These are phyloP conservation scores for Cryptomeria japonica DNA, from an alignment of 75 land plant species.

Conservation along the genomic window DNA sequence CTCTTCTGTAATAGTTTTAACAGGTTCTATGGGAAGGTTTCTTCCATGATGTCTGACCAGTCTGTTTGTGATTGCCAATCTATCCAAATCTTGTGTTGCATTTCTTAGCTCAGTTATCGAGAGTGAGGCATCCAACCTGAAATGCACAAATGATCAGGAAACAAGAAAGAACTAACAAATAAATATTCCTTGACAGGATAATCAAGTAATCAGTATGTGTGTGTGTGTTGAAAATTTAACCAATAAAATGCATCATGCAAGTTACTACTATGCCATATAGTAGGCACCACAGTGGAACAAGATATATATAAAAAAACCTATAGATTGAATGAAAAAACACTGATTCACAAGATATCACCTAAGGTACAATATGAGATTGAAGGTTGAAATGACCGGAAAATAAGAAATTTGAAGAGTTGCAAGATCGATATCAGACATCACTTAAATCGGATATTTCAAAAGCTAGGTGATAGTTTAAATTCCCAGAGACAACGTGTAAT, in stretches of 20 bases:
- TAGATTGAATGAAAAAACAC: neutral
- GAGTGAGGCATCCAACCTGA: slow-evolving; percentile 50
- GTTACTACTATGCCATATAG: neutral
- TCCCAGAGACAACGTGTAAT: neutral
- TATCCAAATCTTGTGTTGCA: slow-evolving; percentile 66
- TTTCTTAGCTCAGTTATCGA: slow-evolving; percentile 38
- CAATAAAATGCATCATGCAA: neutral
- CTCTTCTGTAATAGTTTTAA: neutral
- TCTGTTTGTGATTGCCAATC: slow-evolving; percentile 54
- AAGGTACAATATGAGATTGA: neutral
- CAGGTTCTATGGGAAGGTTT: slow-evolving; percentile 16
- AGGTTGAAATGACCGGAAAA: neutral
- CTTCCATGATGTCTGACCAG: slow-evolving; percentile 48
- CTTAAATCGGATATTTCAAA: neutral
- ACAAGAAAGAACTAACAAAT: neutral
- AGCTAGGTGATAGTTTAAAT: neutral
- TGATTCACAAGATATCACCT: neutral
- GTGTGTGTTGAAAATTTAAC: neutral
- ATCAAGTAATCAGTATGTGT: neutral
- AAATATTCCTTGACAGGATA: neutral
- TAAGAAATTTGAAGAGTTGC: neutral
- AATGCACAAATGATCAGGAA: neutral
- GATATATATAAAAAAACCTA: neutral
- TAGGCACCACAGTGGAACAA: neutral
- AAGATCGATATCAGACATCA: neutral